Evolutionary conservation across 768 basidiomycete species (phyloP).

Genomic region (Filobasidium wieringae): DNA sequence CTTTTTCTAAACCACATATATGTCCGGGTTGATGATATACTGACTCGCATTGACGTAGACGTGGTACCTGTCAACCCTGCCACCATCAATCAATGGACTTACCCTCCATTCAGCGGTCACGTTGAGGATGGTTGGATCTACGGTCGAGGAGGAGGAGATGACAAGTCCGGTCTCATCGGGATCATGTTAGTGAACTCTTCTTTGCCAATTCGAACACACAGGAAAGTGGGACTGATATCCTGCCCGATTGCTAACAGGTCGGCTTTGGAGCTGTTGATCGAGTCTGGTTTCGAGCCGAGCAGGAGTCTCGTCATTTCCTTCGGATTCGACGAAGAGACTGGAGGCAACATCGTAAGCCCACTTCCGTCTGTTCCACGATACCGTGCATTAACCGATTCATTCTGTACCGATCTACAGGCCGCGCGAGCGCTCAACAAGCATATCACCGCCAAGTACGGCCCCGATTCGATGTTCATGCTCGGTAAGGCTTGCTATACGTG

Average conservation of each 20-base stretch:
- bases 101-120: slow-evolving; percentile 28
- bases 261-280: slow-evolving; percentile 29
- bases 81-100: slow-evolving; percentile 23
- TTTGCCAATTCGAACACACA: not conserved
- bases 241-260: slow-evolving; percentile 15
- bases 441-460: slow-evolving; percentile 31
- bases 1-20: not conserved
- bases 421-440: slow-evolving; percentile 19
- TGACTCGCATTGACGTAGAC: slow-evolving; percentile 13
- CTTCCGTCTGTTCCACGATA: not conserved
- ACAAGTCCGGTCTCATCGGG: slow-evolving; percentile 35
- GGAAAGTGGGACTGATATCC: not conserved
- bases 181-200: slow-evolving; percentile 18
- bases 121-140: slow-evolving; percentile 30
- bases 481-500: too few species aligned
- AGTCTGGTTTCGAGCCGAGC: slow-evolving; percentile 18
- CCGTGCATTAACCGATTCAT: not conserved
- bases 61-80: slow-evolving; percentile 32
- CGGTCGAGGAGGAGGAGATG: slow-evolving; percentile 34
- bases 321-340: slow-evolving; percentile 33
- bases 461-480: slow-evolving; percentile 28
- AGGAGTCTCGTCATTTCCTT: slow-evolving; percentile 28
- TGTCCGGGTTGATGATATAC: not conserved
- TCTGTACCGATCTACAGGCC: slow-evolving; percentile 12
- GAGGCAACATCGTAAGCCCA: slow-evolving; percentile 30